Evolutionary conservation across 2,329 filamentous ascomycete species (phyloP), one percentile per base, ranked within the genome.

Genomic region (Clonostachys sp.): DNA sequence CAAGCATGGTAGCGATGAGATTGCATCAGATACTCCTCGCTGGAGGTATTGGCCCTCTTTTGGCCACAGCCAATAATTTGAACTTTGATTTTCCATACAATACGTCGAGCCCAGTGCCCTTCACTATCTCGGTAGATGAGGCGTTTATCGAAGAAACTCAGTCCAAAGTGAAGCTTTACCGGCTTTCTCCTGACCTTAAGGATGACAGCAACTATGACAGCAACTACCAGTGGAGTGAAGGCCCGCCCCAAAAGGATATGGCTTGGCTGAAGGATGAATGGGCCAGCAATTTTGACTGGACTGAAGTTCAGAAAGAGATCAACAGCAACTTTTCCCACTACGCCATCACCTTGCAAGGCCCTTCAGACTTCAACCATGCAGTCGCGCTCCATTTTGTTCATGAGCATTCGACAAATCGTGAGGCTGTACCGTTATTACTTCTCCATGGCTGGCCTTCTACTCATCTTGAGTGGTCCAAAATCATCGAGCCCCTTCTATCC

Each of bases 391-490:
- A 50, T 34, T 51, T 48, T 18, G 48, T 51, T 36, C 50, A 51
- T 5, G 48, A 51, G 41, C 45, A 20, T n/a, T 47, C 50, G 18
- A 24, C 42, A 5, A 24, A 48, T 10, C 20, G 34, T 14, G 47
- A 48, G 14, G 48, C 50, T 6, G 34, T 51, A 5, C 50, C 50
- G 2, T 13, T 51, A 13, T 41, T 50, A 18, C 17, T 51, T 5
- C 45, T 51, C 2, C 50, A 51, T 35, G 50, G 50, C 14, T 51
- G 50, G 50, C 50, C 50, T 9, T 48, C 47, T 18, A 45, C 42
- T 14, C 36, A 34, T 13, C n/a, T 41, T n/a, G 47, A 48, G 33
- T 48, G 42, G 42, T 10, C 9, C 6, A 6, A 45, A 41, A 33
- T 45, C 10, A 45, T 48, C 43, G 14, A 34, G 5, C 38, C 18